These are phyloP conservation scores for Eucalyptus albens DNA, from an alignment of 345 rosid species.

Conservation along the genomic window DNA sequence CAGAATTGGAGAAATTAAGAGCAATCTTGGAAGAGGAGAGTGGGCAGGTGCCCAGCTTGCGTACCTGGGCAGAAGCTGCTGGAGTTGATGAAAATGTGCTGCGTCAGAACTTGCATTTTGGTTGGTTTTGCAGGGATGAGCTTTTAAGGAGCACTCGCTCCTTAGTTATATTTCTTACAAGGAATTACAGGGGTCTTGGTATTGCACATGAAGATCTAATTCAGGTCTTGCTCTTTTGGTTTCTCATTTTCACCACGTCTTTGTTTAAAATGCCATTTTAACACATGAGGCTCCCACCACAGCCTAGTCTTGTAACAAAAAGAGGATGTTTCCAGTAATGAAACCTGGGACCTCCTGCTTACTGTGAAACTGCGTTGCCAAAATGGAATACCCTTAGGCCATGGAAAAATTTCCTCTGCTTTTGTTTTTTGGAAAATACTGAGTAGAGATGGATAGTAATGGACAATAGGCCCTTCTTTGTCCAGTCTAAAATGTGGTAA, in stretches of 20 bases:
- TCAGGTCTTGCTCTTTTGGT: slow-evolving; percentile 34
- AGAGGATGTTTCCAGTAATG: background rate
- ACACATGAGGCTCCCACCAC: background rate
- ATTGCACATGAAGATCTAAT: slow-evolving; percentile 54
- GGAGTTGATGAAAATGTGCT: slow-evolving; percentile 51
- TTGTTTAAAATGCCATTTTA: background rate
- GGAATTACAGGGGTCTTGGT: slow-evolving; percentile 67
- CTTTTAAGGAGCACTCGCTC: slow-evolving; percentile 51
- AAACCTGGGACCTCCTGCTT: background rate
- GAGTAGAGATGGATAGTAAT: background rate
- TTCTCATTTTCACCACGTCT: background rate
- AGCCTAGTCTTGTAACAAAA: background rate
- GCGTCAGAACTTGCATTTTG: slow-evolving; percentile 40
- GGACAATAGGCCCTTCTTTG: background rate
- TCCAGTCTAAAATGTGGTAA: background rate
- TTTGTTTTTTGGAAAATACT: background rate
- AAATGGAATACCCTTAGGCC: background rate
- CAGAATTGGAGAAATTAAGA: slow-evolving; percentile 56
- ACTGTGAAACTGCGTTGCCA: background rate
- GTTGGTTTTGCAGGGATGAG: slow-evolving; percentile 79
- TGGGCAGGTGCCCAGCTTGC: slow-evolving; percentile 41
- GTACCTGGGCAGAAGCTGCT: slow-evolving; percentile 85
- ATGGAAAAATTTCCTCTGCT: background rate
- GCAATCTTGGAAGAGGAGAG: slow-evolving; percentile 44
- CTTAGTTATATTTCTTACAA: slow-evolving; percentile 57